Evolutionary conservation across 2,329 filamentous ascomycete species (phyloP).

Genomic region (Myriosclerotinia duriaeana): DNA sequence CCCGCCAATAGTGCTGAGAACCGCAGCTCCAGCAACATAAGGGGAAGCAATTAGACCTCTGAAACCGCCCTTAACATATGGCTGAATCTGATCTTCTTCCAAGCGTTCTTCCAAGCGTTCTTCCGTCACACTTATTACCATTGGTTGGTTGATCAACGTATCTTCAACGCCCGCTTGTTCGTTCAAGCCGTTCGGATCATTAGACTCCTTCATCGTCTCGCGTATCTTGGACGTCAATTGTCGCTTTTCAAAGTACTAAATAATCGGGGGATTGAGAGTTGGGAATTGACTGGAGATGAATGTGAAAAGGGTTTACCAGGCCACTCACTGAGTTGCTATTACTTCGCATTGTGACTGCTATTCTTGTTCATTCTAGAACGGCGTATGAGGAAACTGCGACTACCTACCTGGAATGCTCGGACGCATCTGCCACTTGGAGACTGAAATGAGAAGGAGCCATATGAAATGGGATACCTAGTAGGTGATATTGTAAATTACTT

Average conservation of each 20-base stretch:
- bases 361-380: not conserved
- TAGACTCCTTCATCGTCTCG: not conserved
- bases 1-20: constrained; percentile 12
- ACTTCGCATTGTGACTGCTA: constrained; percentile 13
- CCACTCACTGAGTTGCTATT: not conserved
- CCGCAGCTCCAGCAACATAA: constrained; percentile 16
- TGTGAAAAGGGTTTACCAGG: not conserved
- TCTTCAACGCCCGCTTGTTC: not conserved
- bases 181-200: not conserved
- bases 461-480: not conserved
- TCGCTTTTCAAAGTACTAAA: not conserved
- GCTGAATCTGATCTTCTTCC: constrained; percentile 1
- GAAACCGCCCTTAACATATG: constrained; percentile 12
- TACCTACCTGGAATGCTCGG: not conserved
- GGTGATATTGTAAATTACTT: too few species aligned
- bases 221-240: not conserved
- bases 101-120: not conserved
- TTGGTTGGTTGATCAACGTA: not conserved
- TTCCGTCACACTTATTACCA: not conserved
- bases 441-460: not conserved
- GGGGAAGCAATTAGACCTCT: constrained; percentile 15
- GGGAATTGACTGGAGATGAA: not conserved
- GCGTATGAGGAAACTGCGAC: not conserved
- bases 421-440: constrained; percentile 2
- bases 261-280: not conserved